Base-by-base conservation (phyloP, 2,329 filamentous ascomycete genomes). In the Neonectria magnoliae region DNA sequence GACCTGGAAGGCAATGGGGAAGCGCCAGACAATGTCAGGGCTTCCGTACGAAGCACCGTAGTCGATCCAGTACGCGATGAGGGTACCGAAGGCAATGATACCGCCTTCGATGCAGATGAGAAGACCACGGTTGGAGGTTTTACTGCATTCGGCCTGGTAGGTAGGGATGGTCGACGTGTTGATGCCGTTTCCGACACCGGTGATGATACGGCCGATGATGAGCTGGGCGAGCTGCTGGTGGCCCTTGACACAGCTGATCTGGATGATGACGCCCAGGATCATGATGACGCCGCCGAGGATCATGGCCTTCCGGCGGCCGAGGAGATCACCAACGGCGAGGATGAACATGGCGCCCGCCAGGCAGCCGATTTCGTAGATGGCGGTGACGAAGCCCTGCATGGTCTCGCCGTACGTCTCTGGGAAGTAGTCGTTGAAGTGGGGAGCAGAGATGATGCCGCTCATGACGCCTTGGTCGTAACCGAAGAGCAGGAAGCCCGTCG, bases 401-500 rank as follows among this genome's bases (percentile, higher is more conserved):
- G 80, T 82, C 3, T 84, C 79, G 22, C 82, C 80, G 79, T 83
- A 54, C 76, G 80, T 62, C 74, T 70, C 66, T 2, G 75, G 77
- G 68, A 88, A 87, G 47, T 82, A 79, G 50, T 82, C 66, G 64
- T 83, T 83, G 75, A 87, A 88, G 7, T 81, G 80, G 1, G 79
- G 75, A 4, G 84, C 82, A 20, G 82, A 82, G 65, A 87, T 86
- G 67, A 87, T 84, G 6, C 85, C 84, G 59, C 78, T 81, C 85
- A 87, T 87, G 42, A 84, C 81, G 68, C 83, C 81, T 75, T 83
- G 86, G 64, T 88, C 85, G 72, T 87, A 88, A 60, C 85, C 85
- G 65, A 87, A 88, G n/a, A 87, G 81, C 29, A 89, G 75, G 79
- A 90, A 89, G 22, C 87, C 88, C 54, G 87, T 88, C 1, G 88